Percentiles rank a stretch among this genome's conserved stretches.
phyloP scores from a whole-genome alignment of 148 eudicot genomes.

The Chenopodium suecicum region DNA sequence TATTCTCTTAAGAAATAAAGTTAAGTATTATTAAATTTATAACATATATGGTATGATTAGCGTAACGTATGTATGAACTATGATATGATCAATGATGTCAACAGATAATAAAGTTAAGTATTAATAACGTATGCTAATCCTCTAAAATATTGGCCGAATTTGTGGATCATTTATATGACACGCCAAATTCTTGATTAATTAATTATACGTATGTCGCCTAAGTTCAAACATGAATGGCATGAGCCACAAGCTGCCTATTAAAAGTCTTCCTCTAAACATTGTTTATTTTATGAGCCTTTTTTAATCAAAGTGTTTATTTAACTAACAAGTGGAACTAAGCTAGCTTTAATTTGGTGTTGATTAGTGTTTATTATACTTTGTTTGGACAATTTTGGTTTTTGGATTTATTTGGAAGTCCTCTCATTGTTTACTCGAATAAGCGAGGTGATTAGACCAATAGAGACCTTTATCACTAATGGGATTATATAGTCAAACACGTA shows the following conservation, averaged over 20 bases:
- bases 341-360: too few relatives aligned
- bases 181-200: not conserved
- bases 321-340: not conserved
- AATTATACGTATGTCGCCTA: not conserved
- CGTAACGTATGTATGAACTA: not conserved
- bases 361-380: too few relatives aligned
- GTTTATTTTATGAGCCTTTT: not conserved
- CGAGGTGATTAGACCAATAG: too few relatives aligned
- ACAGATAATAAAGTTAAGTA: too few relatives aligned
- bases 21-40: too few relatives aligned
- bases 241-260: not conserved
- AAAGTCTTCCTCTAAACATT: not conserved
- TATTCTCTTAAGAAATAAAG: too few relatives aligned
- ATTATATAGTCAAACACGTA: too few relatives aligned
- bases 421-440: too few relatives aligned
- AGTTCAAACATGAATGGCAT: not conserved
- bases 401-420: too few relatives aligned
- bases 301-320: not conserved
- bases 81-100: slow-evolving; percentile 12
- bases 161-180: not conserved
- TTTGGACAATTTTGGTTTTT: too few relatives aligned
- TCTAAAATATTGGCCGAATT: not conserved
- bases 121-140: too few relatives aligned
- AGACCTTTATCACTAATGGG: too few relatives aligned
- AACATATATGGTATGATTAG: not conserved